A percentile compares a stretch with the other conserved stretches of the same genome.
Evolutionary conservation across 208 protist genomes (phyloP).

Genomic region (Polymyxa betae): DNA sequence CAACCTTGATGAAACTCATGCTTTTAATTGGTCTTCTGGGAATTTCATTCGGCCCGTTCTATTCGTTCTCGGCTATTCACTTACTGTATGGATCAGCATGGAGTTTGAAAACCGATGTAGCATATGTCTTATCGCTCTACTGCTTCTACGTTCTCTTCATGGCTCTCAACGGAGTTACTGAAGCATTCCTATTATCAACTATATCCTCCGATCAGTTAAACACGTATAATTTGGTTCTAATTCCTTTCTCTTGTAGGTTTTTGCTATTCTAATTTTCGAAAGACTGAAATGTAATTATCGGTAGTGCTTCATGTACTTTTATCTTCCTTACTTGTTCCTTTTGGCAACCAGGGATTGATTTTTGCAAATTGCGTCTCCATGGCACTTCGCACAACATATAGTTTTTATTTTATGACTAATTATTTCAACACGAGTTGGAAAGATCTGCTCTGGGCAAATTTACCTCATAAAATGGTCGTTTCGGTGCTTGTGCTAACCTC

Average conservation of each 20-base stretch:
- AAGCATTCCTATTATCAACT: neutral
- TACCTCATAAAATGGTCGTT: too few relatives aligned
- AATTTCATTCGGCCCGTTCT: neutral
- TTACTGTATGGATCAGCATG: neutral
- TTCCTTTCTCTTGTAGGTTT: constrained; percentile 23
- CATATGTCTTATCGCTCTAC: constrained; percentile 3
- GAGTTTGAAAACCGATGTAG: neutral
- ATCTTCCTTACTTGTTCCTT: neutral
- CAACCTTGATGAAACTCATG: neutral
- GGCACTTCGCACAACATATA: constrained; percentile 12
- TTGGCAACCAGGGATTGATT: constrained; percentile 8
- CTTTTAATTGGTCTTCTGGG: neutral
- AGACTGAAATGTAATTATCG: neutral
- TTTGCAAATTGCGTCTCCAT: constrained; percentile 3
- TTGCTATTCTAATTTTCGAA: neutral
- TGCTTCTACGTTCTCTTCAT: neutral
- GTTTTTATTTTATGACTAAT: neutral
- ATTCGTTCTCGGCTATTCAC: constrained; percentile 11
- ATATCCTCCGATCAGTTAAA: neutral
- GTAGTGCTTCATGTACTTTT: constrained; percentile 1
- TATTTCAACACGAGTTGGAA: too few relatives aligned
- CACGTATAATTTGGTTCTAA: neutral
- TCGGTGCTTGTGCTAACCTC: too few relatives aligned
- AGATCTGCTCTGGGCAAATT: too few relatives aligned
- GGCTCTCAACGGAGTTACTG: constrained; percentile 19